A percentile compares a stretch with the other conserved stretches of the same genome.
Evolutionary conservation across 2,329 filamentous ascomycete species (phyloP).

Genomic region (Iodosphaeria phyllophila): DNA sequence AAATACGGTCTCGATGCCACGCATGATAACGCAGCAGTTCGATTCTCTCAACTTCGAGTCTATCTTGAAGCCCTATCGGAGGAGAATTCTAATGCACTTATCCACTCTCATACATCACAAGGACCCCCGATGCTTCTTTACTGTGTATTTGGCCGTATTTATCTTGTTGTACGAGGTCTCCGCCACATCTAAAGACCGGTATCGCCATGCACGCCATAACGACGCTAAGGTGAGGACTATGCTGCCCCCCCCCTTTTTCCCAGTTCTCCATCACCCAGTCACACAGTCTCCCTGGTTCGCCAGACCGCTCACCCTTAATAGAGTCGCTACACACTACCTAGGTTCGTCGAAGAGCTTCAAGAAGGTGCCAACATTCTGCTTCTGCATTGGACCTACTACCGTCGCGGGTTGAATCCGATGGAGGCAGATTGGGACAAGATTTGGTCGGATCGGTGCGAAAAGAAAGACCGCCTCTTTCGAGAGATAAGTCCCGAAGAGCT

Average conservation of each 20-base stretch:
- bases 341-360: slow-evolving; percentile 24
- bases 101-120: slow-evolving; percentile 10
- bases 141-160: slow-evolving; percentile 13
- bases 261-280: neutral
- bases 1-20: slow-evolving; percentile 14
- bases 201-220: slow-evolving; percentile 22
- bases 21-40: slow-evolving; percentile 15
- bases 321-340: slow-evolving; percentile 19
- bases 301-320: slow-evolving; percentile 1
- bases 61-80: slow-evolving; percentile 7
- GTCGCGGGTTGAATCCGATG: slow-evolving; percentile 15
- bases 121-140: slow-evolving; percentile 10
- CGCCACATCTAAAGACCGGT: slow-evolving; percentile 19
- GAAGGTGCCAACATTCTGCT: slow-evolving; percentile 26
- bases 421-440: slow-evolving; percentile 10
- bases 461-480: slow-evolving; percentile 11
- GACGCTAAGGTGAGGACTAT: slow-evolving; percentile 7
- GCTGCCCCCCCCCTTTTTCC: neutral
- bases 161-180: slow-evolving; percentile 19
- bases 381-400: slow-evolving; percentile 31
- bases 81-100: slow-evolving; percentile 9
- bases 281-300: neutral
- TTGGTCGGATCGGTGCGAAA: slow-evolving; percentile 8
- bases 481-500: slow-evolving; percentile 14
- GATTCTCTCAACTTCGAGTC: slow-evolving; percentile 10